These are phyloP conservation scores for Pseudocercospora pini-densiflorae DNA, from an alignment of 2,329 filamentous ascomycete genomes.

Conservation along the genomic window DNA sequence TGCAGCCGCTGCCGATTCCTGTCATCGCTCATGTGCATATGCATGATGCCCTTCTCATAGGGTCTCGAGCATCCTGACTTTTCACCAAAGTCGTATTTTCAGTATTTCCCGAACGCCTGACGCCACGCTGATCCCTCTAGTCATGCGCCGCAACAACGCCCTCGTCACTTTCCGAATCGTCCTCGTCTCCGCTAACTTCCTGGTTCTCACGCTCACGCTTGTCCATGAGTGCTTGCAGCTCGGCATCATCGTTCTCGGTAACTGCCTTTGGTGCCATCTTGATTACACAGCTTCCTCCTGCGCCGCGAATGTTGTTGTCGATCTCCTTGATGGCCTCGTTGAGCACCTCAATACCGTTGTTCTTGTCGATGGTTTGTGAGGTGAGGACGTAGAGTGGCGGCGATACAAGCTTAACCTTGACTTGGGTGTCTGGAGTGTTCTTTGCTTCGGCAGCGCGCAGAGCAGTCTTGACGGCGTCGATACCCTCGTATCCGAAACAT, in stretches of 20 bases:
- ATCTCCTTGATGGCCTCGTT: constrained; percentile 92
- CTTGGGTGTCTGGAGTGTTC: constrained; percentile 89
- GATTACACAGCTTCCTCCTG: constrained; percentile 80
- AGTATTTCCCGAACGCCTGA: constrained; percentile 19
- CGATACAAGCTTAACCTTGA: constrained; percentile 98
- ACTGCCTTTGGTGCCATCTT: constrained; percentile 99
- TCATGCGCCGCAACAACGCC: constrained; percentile 56
- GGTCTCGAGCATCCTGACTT: neutral
- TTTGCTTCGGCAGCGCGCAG: constrained; percentile 88
- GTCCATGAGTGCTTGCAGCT: constrained; percentile 97
- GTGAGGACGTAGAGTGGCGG: constrained; percentile 96
- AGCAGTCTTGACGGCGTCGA: constrained; percentile 95
- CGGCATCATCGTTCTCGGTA: constrained; percentile 96
- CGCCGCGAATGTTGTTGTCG: constrained; percentile 74
- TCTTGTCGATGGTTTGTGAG: constrained; percentile 94
- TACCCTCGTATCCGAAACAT: constrained; percentile 90
- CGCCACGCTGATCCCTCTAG: constrained; percentile 23
- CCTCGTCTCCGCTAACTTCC: constrained; percentile 97
- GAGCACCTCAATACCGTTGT: constrained; percentile 77
- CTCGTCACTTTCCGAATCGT: constrained; percentile 92
- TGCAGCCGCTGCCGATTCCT: neutral
- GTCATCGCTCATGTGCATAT: neutral
- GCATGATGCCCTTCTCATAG: neutral
- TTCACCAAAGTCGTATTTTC: neutral
- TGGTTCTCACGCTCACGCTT: constrained; percentile 98